Evolutionary conservation across 176 grass and related monocot genomes (phyloP), one percentile per base, ranked within the genome.

Genomic region (Triticum monococcum): DNA sequence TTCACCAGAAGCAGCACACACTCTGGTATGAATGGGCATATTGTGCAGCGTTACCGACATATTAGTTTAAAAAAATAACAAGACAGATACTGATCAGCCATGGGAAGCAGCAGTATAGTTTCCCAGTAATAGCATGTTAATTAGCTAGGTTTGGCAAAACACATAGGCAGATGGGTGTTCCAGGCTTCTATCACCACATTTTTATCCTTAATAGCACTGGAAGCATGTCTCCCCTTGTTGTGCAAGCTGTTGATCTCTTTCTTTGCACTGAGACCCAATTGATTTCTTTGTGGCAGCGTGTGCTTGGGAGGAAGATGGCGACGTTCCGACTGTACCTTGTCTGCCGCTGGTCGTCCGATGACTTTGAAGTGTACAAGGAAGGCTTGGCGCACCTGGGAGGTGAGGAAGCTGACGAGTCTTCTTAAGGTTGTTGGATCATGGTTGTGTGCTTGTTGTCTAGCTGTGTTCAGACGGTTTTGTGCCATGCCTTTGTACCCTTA

Each of bases 341-440:
- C 8, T 94, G 92, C 72, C 87, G 88, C 45, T 98, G 96, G 93
- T 86, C 88, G 2, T 36, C 83, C 1, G 93, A 98, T 68, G 87
- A 96, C 74, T 94, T 96, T 54, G 97, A 98, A 85, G 79, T 83
- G 25, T 96, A 98, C 75, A 94, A 86, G 77, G 92, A 94, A 84
- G 94, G 88, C 0, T 82, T 98, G 79, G 85, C 85, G 25, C 86
- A 87, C 10, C 60, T 87, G 56, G n/a, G 10, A 76, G 81, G 46
- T 63, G 81, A 87, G 6, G 93, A 94, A 13, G 85, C 25, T 35
- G 85, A 92, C 16, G 90, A 93, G 18, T 96, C 81, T 4, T 84
- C 93, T 71, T 95, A 89, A 92, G 67, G 28, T 43, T 63, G 20
- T 28, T 83, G 7, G 26, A 3, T 18, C 50, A 62, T 23, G 38